Percentiles rank a stretch among this genome's conserved stretches.
Evolutionary conservation across 2,329 filamentous ascomycete species (phyloP).

Genomic region (Drechslerella dactyloides): DNA sequence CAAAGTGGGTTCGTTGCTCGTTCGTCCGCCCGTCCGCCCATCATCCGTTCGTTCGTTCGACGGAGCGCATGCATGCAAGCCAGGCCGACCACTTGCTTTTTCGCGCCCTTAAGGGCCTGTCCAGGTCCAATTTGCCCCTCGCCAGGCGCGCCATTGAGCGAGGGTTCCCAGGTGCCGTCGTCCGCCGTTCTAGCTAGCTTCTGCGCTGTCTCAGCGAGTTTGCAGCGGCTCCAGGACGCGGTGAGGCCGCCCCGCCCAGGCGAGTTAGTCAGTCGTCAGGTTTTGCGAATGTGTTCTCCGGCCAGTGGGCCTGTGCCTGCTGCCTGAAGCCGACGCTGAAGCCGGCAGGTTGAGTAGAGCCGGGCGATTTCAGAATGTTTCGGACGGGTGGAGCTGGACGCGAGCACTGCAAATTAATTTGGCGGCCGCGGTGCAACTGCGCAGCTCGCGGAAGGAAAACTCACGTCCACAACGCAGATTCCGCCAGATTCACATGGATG

Average conservation of each 20-base stretch:
- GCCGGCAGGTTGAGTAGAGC: slow-evolving; percentile 17
- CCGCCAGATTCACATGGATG: slow-evolving; percentile 25
- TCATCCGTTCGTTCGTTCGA: no score
- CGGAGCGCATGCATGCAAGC: no score
- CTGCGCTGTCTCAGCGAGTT: slow-evolving; percentile 1
- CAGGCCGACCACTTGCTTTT: background rate
- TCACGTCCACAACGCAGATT: slow-evolving; percentile 20
- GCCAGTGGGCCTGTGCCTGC: slow-evolving; percentile 6
- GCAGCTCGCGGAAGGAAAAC: background rate
- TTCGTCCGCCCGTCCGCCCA: no score
- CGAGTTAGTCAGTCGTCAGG: background rate
- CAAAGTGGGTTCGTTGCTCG: no score
- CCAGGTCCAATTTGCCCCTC: slow-evolving; percentile 13
- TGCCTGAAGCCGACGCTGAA: slow-evolving; percentile 43
- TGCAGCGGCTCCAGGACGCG: background rate
- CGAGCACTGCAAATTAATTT: background rate
- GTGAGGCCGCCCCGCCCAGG: background rate
- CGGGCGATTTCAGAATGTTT: slow-evolving; percentile 25
- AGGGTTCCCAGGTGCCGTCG: background rate
- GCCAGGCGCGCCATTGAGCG: slow-evolving; percentile 8
- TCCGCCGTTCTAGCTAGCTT: background rate
- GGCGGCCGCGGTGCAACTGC: background rate
- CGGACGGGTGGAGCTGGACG: slow-evolving; percentile 8
- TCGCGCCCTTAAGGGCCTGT: slow-evolving; percentile 29
- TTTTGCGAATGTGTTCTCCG: slow-evolving; percentile 3